These are phyloP conservation scores for Hyaloscypha variabilis DNA, from an alignment of 495 filamentous ascomycete genomes.

Conservation along the genomic window DNA sequence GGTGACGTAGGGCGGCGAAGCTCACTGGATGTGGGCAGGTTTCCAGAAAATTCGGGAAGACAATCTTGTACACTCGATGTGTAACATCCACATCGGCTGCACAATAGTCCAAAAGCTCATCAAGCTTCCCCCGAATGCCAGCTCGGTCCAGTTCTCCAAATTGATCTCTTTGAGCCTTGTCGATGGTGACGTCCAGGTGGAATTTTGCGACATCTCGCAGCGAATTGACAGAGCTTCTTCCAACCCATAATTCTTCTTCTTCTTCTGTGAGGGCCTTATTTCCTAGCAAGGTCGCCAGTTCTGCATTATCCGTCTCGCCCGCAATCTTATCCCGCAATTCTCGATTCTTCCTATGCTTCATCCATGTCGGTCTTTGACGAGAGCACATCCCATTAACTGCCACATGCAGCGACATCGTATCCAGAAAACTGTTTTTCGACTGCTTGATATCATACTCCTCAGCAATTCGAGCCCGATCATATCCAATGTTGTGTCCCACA, in stretches of 20 bases:
- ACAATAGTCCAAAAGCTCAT: slow-evolving; percentile 91
- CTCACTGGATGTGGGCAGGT: slow-evolving; percentile 96
- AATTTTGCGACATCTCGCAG: slow-evolving; percentile 96
- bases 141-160: slow-evolving; percentile 82
- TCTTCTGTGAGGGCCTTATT: slow-evolving; percentile 70
- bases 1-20: slow-evolving; percentile 89
- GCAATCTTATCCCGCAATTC: slow-evolving; percentile 83
- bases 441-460: slow-evolving; percentile 90
- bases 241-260: slow-evolving; percentile 94
- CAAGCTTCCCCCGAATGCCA: slow-evolving; percentile 67
- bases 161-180: slow-evolving; percentile 83
- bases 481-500: slow-evolving; percentile 95
- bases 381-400: slow-evolving; percentile 99
- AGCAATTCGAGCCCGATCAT: slow-evolving; percentile 82
- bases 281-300: slow-evolving; percentile 71
- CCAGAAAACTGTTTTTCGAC: slow-evolving; percentile 83
- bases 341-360: slow-evolving; percentile 88
- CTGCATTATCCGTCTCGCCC: slow-evolving; percentile 66
- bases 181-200: slow-evolving; percentile 87
- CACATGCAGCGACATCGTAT: slow-evolving; percentile 98
- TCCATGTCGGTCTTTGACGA: slow-evolving; percentile 92
- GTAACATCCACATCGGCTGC: slow-evolving; percentile 93
- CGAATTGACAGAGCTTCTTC: slow-evolving; percentile 91
- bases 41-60: slow-evolving; percentile 85
- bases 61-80: slow-evolving; percentile 87